Evolutionary conservation across 306 rosid genomes (phyloP).

Genomic region (Ochetophila trinervis): DNA sequence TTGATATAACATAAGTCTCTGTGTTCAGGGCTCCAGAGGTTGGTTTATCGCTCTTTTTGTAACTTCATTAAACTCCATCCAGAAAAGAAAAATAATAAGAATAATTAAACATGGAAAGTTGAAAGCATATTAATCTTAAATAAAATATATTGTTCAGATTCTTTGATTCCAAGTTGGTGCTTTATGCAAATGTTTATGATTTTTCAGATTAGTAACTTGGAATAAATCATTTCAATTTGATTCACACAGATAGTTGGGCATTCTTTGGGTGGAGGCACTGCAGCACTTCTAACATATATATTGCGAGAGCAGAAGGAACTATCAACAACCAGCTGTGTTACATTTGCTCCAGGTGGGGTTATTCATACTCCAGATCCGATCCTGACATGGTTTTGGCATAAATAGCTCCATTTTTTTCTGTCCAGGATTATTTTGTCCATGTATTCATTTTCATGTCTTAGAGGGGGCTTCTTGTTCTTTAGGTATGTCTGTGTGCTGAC

Average conservation of each 20-base stretch:
- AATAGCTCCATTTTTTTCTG: slow-evolving; percentile 1
- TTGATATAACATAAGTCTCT: neutral
- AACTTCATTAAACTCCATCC: neutral
- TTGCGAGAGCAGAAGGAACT: slow-evolving; percentile 84
- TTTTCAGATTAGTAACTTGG: neutral
- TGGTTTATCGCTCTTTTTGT: neutral
- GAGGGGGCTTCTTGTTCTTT: neutral
- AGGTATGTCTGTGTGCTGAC: slow-evolving; percentile 24
- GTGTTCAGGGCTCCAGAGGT: neutral
- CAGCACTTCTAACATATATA: slow-evolving; percentile 85
- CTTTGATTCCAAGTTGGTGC: slow-evolving; percentile 1
- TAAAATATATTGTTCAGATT: neutral
- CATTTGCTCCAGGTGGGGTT: slow-evolving; percentile 90
- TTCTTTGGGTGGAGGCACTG: slow-evolving; percentile 98
- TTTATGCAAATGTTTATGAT: slow-evolving; percentile 12
- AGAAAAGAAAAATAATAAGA: too few species aligned
- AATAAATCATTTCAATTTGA: slow-evolving; percentile 8
- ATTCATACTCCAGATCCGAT: neutral
- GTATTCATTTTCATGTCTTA: neutral
- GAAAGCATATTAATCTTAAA: neutral
- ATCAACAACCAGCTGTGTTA: slow-evolving; percentile 62
- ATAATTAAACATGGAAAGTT: too few species aligned
- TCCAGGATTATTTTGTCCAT: neutral
- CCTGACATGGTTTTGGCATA: slow-evolving; percentile 7
- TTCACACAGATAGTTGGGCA: slow-evolving; percentile 80